These are phyloP conservation scores for Hericium coralloides DNA, from an alignment of 768 basidiomycete genomes.

Conservation along the genomic window DNA sequence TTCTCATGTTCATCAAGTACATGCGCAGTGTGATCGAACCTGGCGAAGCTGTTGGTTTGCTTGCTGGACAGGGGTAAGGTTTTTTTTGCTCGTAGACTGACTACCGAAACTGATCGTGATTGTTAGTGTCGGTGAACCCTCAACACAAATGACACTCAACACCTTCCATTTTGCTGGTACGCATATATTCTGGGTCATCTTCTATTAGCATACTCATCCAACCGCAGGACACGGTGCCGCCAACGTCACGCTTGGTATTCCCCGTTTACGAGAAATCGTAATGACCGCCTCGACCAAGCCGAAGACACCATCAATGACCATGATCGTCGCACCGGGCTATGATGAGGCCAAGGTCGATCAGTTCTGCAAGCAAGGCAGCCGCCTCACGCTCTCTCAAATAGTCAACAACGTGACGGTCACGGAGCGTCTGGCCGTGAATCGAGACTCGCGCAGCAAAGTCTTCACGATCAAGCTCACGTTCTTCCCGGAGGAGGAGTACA, in stretches of 20 bases:
- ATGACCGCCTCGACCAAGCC: slow-evolving; percentile 97
- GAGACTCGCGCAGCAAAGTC: slow-evolving; percentile 61
- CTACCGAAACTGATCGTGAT: neutral
- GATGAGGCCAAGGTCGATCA: slow-evolving; percentile 46
- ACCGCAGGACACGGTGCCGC: slow-evolving; percentile 89
- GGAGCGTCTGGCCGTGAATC: slow-evolving; percentile 62
- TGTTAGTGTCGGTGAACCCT: slow-evolving; percentile 90
- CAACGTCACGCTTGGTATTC: slow-evolving; percentile 98
- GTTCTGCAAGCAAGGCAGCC: slow-evolving; percentile 87
- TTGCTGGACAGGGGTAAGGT: slow-evolving; percentile 92
- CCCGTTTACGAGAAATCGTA: slow-evolving; percentile 95
- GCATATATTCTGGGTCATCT: slow-evolving; percentile 16
- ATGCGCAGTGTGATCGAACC: slow-evolving; percentile 91
- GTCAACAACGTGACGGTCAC: slow-evolving; percentile 76
- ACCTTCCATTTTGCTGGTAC: slow-evolving; percentile 98
- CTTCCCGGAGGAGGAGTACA: slow-evolving; percentile 81
- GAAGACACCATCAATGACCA: slow-evolving; percentile 95
- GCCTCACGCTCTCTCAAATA: slow-evolving; percentile 80
- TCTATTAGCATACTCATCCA: neutral
- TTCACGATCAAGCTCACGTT: slow-evolving; percentile 79
- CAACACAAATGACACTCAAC: slow-evolving; percentile 99
- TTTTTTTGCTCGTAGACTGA: neutral
- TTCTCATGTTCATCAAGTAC: slow-evolving; percentile 88
- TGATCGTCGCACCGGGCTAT: slow-evolving; percentile 53
- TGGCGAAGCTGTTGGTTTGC: slow-evolving; percentile 94